These are phyloP conservation scores for Suillus spraguei DNA, from an alignment of 768 basidiomycete species.

Conservation along the genomic window DNA sequence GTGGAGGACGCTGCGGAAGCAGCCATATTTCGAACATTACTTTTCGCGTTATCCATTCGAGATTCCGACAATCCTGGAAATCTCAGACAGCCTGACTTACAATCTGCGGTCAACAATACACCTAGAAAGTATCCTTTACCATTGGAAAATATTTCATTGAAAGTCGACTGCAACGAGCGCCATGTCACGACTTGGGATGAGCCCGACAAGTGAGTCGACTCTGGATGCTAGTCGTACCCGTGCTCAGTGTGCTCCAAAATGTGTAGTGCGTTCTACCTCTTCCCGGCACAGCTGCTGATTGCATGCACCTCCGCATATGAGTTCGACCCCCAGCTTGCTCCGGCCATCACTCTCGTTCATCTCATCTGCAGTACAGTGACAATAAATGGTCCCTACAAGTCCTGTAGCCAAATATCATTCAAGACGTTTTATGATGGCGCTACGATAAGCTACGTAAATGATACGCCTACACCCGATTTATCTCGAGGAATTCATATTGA, in stretches of 20 bases:
- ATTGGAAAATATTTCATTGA: constrained; percentile 19
- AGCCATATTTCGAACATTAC: not conserved
- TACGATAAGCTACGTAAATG: constrained; percentile 10
- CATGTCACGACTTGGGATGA: constrained; percentile 32
- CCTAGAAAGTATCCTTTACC: not conserved
- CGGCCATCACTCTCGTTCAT: constrained; percentile 19
- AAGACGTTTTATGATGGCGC: not conserved
- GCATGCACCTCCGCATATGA: constrained; percentile 18
- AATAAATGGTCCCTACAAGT: constrained; percentile 6
- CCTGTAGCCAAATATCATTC: not conserved
- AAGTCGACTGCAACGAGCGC: constrained; percentile 15
- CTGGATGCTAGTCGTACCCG: not conserved
- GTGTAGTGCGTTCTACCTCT: constrained; percentile 16
- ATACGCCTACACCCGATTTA: not conserved
- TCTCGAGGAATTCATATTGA: constrained; percentile 24
- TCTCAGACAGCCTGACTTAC: not conserved
- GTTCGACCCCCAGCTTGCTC: constrained; percentile 15
- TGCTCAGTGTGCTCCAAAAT: not conserved
- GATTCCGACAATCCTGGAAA: not conserved
- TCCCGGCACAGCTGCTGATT: constrained; percentile 28
- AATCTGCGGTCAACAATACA: not conserved
- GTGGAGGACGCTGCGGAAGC: not conserved
- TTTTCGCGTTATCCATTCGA: not conserved
- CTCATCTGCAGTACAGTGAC: constrained; percentile 18
- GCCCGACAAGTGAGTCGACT: constrained; percentile 19